phyloP scores from a whole-genome alignment of 2,329 filamentous ascomycete species.

The Anisogramma anomala region DNA sequence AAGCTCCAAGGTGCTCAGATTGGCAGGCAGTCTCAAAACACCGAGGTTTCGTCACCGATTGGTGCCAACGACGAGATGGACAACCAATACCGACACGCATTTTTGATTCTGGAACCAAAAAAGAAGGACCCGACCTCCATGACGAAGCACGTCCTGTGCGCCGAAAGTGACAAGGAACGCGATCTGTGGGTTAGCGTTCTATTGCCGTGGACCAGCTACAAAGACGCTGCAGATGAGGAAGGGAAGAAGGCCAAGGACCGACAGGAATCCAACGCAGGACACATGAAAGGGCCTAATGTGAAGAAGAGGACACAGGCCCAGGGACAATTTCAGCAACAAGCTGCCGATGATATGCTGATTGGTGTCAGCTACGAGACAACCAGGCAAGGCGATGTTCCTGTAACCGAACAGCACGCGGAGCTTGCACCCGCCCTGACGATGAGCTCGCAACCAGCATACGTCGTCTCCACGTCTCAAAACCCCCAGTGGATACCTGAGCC shows the following conservation, averaged over 20 bases:
- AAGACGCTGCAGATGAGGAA: constrained; percentile 48
- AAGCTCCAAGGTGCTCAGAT: constrained; percentile 87
- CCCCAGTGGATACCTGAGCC: constrained; percentile 72
- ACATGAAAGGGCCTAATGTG: constrained; percentile 25
- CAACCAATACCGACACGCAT: constrained; percentile 93
- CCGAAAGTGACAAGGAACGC: constrained; percentile 84
- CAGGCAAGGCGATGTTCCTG: constrained; percentile 39
- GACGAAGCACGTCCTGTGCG: constrained; percentile 88
- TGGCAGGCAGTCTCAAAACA: constrained; percentile 70
- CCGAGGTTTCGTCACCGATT: constrained; percentile 48
- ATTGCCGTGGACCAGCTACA: constrained; percentile 75
- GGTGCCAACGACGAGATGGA: constrained; percentile 62
- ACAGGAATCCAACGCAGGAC: constrained; percentile 26
- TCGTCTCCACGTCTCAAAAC: constrained; percentile 80
- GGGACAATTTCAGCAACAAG: constrained; percentile 22
- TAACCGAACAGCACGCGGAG: constrained; percentile 22
- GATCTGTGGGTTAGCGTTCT: constrained; percentile 90
- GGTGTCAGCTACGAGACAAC: constrained; percentile 48
- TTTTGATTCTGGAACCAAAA: constrained; percentile 89
- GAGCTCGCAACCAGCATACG: constrained; percentile 31
- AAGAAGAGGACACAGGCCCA: constrained; percentile 33
- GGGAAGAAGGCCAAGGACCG: constrained; percentile 30
- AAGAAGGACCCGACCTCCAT: constrained; percentile 83
- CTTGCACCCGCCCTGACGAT: constrained; percentile 21
- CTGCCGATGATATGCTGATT: constrained; percentile 35